These are phyloP conservation scores for Suhomyces maxii DNA, from an alignment of 1,139 yeast genomes.

Conservation along the genomic window DNA sequence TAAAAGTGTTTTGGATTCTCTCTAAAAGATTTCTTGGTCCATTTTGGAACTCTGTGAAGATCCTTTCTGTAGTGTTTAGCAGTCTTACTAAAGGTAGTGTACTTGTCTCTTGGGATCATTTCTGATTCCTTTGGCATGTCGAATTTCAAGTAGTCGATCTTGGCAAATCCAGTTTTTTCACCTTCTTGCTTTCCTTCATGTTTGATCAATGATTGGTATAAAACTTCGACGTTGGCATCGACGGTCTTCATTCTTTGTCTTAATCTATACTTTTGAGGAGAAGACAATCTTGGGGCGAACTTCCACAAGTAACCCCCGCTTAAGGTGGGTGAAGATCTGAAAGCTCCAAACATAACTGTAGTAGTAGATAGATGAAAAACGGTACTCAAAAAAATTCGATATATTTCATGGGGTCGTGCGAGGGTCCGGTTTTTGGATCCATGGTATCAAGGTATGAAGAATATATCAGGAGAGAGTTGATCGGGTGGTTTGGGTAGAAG, in stretches of 20 bases:
- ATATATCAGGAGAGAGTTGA: too few relatives aligned
- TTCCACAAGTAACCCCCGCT: conserved; percentile 89
- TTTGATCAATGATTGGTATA: conserved; percentile 58
- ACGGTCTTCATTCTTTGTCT: conserved; percentile 79
- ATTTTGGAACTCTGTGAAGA: conserved; percentile 81
- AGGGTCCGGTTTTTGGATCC: neutral
- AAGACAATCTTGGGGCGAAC: conserved; percentile 67
- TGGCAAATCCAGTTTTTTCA: conserved; percentile 48
- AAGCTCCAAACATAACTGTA: conserved; percentile 73
- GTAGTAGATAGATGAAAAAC: neutral
- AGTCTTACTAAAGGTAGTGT: conserved; percentile 79
- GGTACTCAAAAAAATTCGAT: conserved; percentile 1
- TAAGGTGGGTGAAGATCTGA: conserved; percentile 59
- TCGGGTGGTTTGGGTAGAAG: too few relatives aligned
- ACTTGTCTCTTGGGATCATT: conserved; percentile 81
- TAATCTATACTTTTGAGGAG: conserved; percentile 78
- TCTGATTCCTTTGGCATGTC: conserved; percentile 76
- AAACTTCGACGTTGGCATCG: conserved; percentile 72
- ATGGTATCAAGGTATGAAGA: neutral
- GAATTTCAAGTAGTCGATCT: conserved; percentile 53
- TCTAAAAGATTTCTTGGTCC: conserved; percentile 85
- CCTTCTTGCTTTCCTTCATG: conserved; percentile 24
- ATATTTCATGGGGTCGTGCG: conserved; percentile 1
- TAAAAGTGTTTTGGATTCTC: conserved; percentile 77
- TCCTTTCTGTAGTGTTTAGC: conserved; percentile 82